These are phyloP conservation scores for Maudiozyma serrabonitensis DNA, from an alignment of 805 yeast genomes.

Conservation along the genomic window DNA sequence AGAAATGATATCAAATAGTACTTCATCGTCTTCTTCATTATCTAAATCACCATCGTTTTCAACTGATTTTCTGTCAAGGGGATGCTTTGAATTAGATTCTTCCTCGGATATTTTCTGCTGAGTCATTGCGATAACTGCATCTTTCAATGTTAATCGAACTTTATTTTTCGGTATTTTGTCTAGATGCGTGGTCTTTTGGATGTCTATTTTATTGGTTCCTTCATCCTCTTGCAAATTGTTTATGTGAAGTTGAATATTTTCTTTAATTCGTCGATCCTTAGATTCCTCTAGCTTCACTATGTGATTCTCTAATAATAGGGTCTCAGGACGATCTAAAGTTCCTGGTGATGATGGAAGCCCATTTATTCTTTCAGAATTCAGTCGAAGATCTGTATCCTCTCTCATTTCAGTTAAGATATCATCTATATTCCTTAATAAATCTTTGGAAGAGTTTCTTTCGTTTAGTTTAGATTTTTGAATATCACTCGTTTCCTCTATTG, in stretches of 20 bases:
- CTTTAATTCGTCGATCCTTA: background rate
- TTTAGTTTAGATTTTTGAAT: background rate
- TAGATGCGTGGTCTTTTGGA: too few relatives aligned
- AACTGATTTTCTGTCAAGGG: background rate
- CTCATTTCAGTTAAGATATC: constrained; percentile 25
- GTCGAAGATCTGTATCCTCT: constrained; percentile 11
- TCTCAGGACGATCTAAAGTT: background rate
- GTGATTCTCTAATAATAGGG: background rate
- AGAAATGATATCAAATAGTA: background rate
- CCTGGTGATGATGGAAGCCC: constrained; percentile 17
- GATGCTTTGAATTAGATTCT: background rate
- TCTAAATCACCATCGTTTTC: background rate
- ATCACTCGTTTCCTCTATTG: background rate
- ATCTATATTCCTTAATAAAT: constrained; percentile 22
- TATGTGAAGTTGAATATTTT: background rate
- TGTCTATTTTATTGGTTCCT: too few relatives aligned
- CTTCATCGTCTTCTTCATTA: background rate
- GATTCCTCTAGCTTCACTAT: background rate
- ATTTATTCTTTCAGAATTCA: constrained; percentile 3
- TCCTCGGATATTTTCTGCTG: background rate
- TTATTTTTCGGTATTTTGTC: too few relatives aligned
- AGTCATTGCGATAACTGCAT: background rate
- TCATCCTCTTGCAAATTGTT: too few relatives aligned
- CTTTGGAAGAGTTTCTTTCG: background rate
- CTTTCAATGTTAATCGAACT: too few relatives aligned